Evolutionary conservation across 2,329 filamentous ascomycete genomes (phyloP).

Genomic region (Alternaria panax): DNA sequence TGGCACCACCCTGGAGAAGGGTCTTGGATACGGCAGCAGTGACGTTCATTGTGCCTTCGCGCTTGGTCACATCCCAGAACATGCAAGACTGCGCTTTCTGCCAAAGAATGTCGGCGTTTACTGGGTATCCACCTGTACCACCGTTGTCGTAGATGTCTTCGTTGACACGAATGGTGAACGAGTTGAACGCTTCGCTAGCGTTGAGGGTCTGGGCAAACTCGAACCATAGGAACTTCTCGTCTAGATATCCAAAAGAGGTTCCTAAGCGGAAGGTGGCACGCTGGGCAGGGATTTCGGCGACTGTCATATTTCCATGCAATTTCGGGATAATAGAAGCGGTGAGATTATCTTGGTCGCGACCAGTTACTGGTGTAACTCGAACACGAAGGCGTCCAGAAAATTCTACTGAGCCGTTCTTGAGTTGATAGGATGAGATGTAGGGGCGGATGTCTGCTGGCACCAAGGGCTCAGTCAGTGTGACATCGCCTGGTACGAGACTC

Average conservation of each 20-base stretch:
- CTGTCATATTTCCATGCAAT: background rate
- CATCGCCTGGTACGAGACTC: constrained; percentile 28
- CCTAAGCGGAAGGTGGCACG: constrained; percentile 2
- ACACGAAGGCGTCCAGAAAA: constrained; percentile 28
- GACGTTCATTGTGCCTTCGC: constrained; percentile 1
- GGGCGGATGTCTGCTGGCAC: constrained; percentile 26
- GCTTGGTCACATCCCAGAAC: background rate
- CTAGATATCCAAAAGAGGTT: constrained; percentile 10
- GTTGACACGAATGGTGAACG: constrained; percentile 17
- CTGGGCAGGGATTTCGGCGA: background rate
- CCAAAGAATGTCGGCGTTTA: constrained; percentile 13
- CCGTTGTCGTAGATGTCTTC: constrained; percentile 14
- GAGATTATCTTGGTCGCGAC: constrained; percentile 5
- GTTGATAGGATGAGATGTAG: constrained; percentile 22
- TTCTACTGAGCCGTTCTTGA: constrained; percentile 21
- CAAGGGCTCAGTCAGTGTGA: constrained; percentile 29
- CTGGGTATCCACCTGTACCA: constrained; percentile 13
- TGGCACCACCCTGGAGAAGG: background rate
- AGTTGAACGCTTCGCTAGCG: constrained; percentile 2
- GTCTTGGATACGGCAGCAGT: constrained; percentile 11
- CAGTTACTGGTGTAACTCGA: constrained; percentile 16
- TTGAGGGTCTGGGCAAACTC: constrained; percentile 8
- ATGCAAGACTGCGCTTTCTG: constrained; percentile 10
- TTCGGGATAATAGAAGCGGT: constrained; percentile 10
- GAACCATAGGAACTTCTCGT: constrained; percentile 14